These are phyloP conservation scores for Tetradesmus lagerheimii DNA, from an alignment of 139 green algal species.

Conservation along the genomic window DNA sequence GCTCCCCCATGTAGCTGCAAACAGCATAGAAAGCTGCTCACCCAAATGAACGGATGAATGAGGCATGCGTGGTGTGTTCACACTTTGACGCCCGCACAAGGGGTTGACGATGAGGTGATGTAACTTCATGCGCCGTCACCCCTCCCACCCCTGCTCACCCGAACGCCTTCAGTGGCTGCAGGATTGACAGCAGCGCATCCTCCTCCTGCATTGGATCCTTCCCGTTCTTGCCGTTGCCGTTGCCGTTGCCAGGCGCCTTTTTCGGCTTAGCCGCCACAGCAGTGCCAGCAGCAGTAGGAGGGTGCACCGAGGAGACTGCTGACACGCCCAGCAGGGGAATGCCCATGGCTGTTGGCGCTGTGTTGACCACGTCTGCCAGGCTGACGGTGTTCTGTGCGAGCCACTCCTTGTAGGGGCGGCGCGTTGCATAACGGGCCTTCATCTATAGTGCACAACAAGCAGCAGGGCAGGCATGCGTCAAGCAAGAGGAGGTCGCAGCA, in stretches of 20 bases:
- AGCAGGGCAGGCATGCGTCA: background rate
- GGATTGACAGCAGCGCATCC: slow-evolving; percentile 50
- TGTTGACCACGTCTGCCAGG: slow-evolving; percentile 56
- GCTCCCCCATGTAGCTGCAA: slow-evolving; percentile 89
- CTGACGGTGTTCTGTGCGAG: slow-evolving; percentile 79
- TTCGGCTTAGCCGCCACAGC: background rate
- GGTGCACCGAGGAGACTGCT: slow-evolving; percentile 18
- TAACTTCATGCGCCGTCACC: too few relatives aligned
- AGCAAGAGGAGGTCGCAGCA: too few relatives aligned
- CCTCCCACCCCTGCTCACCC: slow-evolving; percentile 50
- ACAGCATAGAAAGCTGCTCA: too few relatives aligned
- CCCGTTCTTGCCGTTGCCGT: slow-evolving; percentile 59
- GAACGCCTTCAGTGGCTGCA: slow-evolving; percentile 66
- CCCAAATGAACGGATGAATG: too few relatives aligned
- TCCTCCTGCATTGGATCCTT: slow-evolving; percentile 34
- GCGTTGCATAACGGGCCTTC: slow-evolving; percentile 77
- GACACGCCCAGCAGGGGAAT: slow-evolving; percentile 31
- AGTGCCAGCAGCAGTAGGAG: slow-evolving; percentile 10
- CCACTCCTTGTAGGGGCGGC: slow-evolving; percentile 91
- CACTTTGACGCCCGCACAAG: too few relatives aligned
- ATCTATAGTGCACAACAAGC: slow-evolving; percentile 53
- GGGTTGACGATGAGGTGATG: too few relatives aligned
- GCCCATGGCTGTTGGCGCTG: slow-evolving; percentile 36
- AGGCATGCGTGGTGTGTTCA: too few relatives aligned
- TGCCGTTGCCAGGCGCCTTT: slow-evolving; percentile 31